These are phyloP conservation scores for Tubosaeta brunneosetosa DNA, from an alignment of 768 basidiomycete genomes.

Conservation along the genomic window DNA sequence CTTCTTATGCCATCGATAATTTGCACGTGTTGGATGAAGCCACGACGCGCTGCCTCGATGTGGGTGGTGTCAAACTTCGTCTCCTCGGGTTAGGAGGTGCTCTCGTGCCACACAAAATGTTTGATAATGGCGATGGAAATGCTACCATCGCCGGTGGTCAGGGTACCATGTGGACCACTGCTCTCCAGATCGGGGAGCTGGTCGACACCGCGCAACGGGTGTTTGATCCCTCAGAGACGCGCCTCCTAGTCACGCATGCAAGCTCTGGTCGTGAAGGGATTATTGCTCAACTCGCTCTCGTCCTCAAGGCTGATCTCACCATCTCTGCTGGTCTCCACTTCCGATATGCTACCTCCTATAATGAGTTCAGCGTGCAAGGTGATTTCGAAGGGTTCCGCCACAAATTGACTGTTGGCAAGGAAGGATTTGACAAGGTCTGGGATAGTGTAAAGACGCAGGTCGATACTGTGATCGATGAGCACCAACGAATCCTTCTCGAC, in stretches of 20 bases:
- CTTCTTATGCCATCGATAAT: constrained; percentile 81
- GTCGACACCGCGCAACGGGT: constrained; percentile 96
- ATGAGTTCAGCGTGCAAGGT: constrained; percentile 90
- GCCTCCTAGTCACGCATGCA: constrained; percentile 88
- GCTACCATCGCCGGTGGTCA: constrained; percentile 98
- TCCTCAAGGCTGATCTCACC: constrained; percentile 91
- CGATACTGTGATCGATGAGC: constrained; percentile 84
- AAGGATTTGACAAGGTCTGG: constrained; percentile 89
- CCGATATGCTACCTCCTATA: constrained; percentile 93
- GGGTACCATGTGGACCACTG: constrained; percentile 99
- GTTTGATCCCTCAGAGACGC: constrained; percentile 89
- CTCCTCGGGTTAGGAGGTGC: constrained; percentile 96
- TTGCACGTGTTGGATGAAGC: constrained; percentile 92
- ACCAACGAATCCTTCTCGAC: constrained; percentile 82
- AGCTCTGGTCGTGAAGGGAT: constrained; percentile 92
- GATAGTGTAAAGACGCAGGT: constrained; percentile 90
- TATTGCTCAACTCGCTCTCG: constrained; percentile 83
- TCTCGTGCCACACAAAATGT: constrained; percentile 90
- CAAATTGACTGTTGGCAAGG: constrained; percentile 75
- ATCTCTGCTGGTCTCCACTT: constrained; percentile 95
- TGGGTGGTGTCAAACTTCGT: constrained; percentile 90
- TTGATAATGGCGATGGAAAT: constrained; percentile 88
- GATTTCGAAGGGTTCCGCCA: constrained; percentile 85
- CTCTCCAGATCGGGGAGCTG: constrained; percentile 95
- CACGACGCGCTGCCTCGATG: constrained; percentile 85